phyloP scores from a whole-genome alignment of 495 filamentous ascomycete genomes.

The Mycothermus thermophilus region DNA sequence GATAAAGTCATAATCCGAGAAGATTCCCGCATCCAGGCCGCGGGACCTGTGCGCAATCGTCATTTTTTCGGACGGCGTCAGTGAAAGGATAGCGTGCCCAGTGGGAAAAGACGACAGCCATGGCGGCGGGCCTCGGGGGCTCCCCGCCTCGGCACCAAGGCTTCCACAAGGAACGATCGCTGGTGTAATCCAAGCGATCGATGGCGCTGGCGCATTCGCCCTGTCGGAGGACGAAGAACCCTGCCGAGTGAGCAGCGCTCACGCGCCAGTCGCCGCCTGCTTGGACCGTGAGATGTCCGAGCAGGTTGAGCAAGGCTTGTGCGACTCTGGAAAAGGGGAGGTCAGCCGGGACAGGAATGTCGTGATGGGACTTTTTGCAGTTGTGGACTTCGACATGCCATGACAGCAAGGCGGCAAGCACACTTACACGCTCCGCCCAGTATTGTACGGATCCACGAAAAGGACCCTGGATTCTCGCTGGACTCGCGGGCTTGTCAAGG shows the following conservation, averaged over 20 bases:
- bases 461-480: constrained; percentile 10
- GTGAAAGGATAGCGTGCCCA: constrained; percentile 12
- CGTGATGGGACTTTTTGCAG: too few relatives aligned
- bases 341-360: too few relatives aligned
- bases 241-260: constrained; percentile 8
- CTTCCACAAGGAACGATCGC: constrained; percentile 2
- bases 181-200: constrained; percentile 11
- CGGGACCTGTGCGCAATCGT: neutral
- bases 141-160: constrained; percentile 7
- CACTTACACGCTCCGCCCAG: constrained; percentile 8
- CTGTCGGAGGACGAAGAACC: constrained; percentile 13
- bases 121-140: neutral
- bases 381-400: too few relatives aligned
- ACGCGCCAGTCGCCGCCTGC: constrained; percentile 9
- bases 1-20: constrained; percentile 11
- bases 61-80: constrained; percentile 1
- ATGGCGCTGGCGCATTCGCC: constrained; percentile 7
- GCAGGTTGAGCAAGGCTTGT: constrained; percentile 10
- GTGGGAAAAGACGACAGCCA: constrained; percentile 14
- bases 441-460: constrained; percentile 16
- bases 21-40: constrained; percentile 9
- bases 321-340: too few relatives aligned
- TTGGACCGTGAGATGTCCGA: constrained; percentile 4
- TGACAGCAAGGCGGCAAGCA: too few relatives aligned
- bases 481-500: neutral